Base-by-base conservation (phyloP, 768 basidiomycete genomes). In the Clitopilus hobsonii region DNA sequence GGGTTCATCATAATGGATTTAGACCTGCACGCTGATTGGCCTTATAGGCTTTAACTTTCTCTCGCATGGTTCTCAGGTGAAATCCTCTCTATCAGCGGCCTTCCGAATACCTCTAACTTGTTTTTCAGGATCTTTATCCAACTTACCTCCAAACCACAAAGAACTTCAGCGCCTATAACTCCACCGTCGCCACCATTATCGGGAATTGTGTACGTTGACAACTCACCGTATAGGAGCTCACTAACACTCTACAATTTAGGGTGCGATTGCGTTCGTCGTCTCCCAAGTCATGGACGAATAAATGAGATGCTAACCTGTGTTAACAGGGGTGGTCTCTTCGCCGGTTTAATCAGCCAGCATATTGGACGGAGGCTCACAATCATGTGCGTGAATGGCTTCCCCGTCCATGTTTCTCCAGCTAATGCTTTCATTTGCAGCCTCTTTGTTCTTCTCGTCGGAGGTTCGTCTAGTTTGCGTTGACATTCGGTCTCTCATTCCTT, bases 51-150 rank as follows among this genome's bases (percentile, higher is more conserved):
- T 89, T 76, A 89, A 88, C 67, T 88, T 91, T 71, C 75, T 88
- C 58, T 85, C 85, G 10, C 89, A 89, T 68, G 88, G 88, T 13
- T 86, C 84, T 49, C 80, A 83, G 71, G 83, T 77, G 61, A 54
- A 69, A 56, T 3, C 25, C 24, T 27, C 49, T 45, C 20, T 50
- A 22, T 18, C 47, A 50, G 6, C 22, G 26, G 3, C 32, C 48
- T 52, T 45, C n/a, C 22, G 49, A 56, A 54, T 38, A 49, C 38
- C n/a, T n/a, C 55, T 36, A 11, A 36, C 10, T n/a, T 36, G 2
- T 36, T n/a, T 2, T n/a, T n/a, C 8, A 85, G 76, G 87, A 90
- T 69, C 67, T 89, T n/a, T 92, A 90, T 69, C 90, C 91, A 25
- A 86, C 83, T 6, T 87, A 85, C 63, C 67, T 88, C 51, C 65